A percentile compares a stretch with the other conserved stretches of the same genome.
These are phyloP conservation scores for Coix lacrymajobi DNA, from an alignment of 176 grass and related monocot species.

Conservation along the genomic window DNA sequence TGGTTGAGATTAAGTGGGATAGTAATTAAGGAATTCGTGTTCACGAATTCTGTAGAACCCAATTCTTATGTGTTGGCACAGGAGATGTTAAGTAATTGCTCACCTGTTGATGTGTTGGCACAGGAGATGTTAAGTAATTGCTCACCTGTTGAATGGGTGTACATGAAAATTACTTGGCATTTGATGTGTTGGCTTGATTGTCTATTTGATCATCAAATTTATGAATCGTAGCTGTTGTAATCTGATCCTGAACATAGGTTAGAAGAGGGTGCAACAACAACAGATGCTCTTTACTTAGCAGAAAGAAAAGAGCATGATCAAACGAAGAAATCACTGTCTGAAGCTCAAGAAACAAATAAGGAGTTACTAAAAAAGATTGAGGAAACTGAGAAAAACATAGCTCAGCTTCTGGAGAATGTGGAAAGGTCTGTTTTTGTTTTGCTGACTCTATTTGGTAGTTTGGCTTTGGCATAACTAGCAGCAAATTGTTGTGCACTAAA, in stretches of 20 bases:
- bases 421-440: conserved; percentile 48
- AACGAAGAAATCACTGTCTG: conserved; percentile 54
- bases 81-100: conserved; percentile 24
- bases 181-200: conserved; percentile 11
- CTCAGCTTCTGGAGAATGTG: conserved; percentile 45
- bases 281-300: conserved; percentile 49
- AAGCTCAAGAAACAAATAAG: conserved; percentile 50
- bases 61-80: conserved; percentile 3
- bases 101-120: neutral
- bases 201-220: conserved; percentile 26
- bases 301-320: conserved; percentile 59
- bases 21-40: conserved; percentile 6
- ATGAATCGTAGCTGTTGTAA: conserved; percentile 15
- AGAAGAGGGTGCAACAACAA: conserved; percentile 74
- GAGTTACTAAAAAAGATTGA: conserved; percentile 46
- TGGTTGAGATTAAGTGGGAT: conserved; percentile 20
- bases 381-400: conserved; percentile 39
- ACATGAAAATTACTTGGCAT: neutral
- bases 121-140: conserved; percentile 24
- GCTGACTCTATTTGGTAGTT: conserved; percentile 23
- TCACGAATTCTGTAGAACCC: neutral
- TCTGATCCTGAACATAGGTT: conserved; percentile 50
- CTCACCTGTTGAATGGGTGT: conserved; percentile 1
- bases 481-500: conserved; percentile 27
- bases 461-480: conserved; percentile 16